Percentiles rank a stretch among this genome's conserved stretches.
phyloP scores from a whole-genome alignment of 331 rosid species.

The Acacia pycnantha region DNA sequence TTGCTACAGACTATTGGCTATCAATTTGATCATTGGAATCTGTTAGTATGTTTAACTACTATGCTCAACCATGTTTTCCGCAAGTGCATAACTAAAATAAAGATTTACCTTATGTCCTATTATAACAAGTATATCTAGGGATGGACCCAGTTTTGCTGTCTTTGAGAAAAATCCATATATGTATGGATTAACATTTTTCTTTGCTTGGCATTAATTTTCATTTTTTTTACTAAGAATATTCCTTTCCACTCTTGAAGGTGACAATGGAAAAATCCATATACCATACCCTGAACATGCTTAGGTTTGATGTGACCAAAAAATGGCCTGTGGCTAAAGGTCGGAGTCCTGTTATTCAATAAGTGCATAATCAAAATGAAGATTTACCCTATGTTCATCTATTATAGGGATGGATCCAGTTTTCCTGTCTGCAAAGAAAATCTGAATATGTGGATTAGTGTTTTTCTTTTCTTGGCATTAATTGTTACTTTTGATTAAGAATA shows the following conservation, averaged over 20 bases:
- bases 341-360: slow-evolving; percentile 65
- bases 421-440: not conserved
- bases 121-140: slow-evolving; percentile 1
- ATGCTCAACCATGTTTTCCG: slow-evolving; percentile 4
- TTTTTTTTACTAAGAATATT: slow-evolving; percentile 26
- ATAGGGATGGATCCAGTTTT: slow-evolving; percentile 13
- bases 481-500: slow-evolving; percentile 27
- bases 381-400: not conserved
- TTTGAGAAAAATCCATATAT: not conserved
- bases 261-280: slow-evolving; percentile 83
- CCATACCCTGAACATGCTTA: too few relatives aligned
- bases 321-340: slow-evolving; percentile 94
- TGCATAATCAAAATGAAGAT: not conserved
- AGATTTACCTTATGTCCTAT: not conserved
- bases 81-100: not conserved
- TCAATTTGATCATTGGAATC: slow-evolving; percentile 79
- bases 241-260: slow-evolving; percentile 56
- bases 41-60: slow-evolving; percentile 55
- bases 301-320: slow-evolving; percentile 89
- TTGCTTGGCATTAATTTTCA: slow-evolving; percentile 10
- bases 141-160: slow-evolving; percentile 6
- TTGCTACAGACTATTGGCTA: slow-evolving; percentile 71
- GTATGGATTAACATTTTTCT: slow-evolving; percentile 5
- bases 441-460: slow-evolving; percentile 1
- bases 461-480: slow-evolving; percentile 18